Percentiles rank a stretch among this genome's conserved stretches.
These are phyloP conservation scores for Allium sativum DNA, from an alignment of 106 monocot species.

Conservation along the genomic window DNA sequence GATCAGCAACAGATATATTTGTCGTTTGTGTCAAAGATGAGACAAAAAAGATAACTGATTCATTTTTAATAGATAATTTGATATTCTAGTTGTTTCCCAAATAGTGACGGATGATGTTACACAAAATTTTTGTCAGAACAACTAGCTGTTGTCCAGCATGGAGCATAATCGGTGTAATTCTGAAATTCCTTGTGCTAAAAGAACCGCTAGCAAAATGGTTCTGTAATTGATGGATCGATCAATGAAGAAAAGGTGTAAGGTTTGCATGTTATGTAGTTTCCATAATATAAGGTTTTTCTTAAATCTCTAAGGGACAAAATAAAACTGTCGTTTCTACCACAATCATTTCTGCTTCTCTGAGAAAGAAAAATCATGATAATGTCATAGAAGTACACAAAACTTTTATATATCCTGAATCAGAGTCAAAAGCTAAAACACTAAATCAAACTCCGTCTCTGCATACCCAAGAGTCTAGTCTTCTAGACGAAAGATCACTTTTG, in stretches of 20 bases:
- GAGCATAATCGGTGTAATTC: slow-evolving; percentile 25
- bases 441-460: slow-evolving; percentile 17
- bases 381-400: slow-evolving; percentile 19
- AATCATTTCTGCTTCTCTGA: slow-evolving; percentile 15
- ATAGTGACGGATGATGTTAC: slow-evolving; percentile 20
- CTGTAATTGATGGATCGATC: slow-evolving; percentile 11
- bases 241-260: slow-evolving; percentile 26
- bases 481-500: slow-evolving; percentile 87
- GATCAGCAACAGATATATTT: slow-evolving; percentile 42
- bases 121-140: slow-evolving; percentile 25
- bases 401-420: slow-evolving; percentile 17
- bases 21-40: neutral
- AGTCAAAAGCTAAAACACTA: neutral
- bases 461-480: slow-evolving; percentile 27
- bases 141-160: slow-evolving; percentile 21
- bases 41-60: neutral
- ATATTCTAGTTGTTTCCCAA: slow-evolving; percentile 3
- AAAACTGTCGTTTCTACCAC: slow-evolving; percentile 12
- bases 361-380: slow-evolving; percentile 11
- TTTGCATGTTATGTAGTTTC: neutral
- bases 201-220: slow-evolving; percentile 17
- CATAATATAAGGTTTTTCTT: neutral
- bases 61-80: neutral
- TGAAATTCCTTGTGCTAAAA: slow-evolving; percentile 23
- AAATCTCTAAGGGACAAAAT: slow-evolving; percentile 14